A percentile compares a stretch with the other conserved stretches of the same genome.
Conservation (phyloP, 345 rosid genomes). For the Lagerstroemia speciosa region DNA sequence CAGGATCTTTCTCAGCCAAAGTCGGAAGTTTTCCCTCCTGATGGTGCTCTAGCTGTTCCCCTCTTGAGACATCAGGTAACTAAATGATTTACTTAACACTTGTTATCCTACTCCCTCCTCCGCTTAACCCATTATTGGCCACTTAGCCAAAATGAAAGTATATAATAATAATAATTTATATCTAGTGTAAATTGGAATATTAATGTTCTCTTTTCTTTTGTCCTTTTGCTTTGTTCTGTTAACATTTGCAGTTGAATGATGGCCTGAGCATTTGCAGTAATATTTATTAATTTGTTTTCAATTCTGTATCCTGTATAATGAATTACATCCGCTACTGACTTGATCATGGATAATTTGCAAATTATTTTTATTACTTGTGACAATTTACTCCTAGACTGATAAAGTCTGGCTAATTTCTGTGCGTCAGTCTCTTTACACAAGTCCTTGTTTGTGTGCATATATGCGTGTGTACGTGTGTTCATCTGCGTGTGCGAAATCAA, state of each 20-base stretch:
- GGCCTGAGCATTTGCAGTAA: background rate
- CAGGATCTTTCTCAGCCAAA: conserved; percentile 79
- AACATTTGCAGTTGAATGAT: background rate
- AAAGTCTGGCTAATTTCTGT: background rate
- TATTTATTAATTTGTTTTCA: background rate
- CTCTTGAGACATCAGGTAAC: conserved; percentile 91
- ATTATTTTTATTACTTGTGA: background rate
- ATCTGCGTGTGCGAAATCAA: background rate
- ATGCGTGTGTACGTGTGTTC: background rate
- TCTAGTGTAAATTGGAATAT: background rate
- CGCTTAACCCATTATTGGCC: background rate
- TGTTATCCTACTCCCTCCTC: background rate
- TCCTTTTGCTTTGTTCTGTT: background rate
- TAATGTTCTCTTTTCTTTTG: background rate
- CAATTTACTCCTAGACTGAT: background rate
- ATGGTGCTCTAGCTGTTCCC: conserved; percentile 70
- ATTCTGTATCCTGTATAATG: background rate
- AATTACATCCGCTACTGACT: background rate
- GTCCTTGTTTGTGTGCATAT: background rate
- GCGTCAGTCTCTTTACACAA: background rate
- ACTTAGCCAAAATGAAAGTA: background rate
- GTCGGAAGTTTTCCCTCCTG: conserved; percentile 74
- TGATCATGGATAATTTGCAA: background rate
- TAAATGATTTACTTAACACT: background rate
- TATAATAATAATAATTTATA: background rate